Conservation (phyloP, 2,329 filamentous ascomycete genomes). For the Penicillium rolfsii region DNA sequence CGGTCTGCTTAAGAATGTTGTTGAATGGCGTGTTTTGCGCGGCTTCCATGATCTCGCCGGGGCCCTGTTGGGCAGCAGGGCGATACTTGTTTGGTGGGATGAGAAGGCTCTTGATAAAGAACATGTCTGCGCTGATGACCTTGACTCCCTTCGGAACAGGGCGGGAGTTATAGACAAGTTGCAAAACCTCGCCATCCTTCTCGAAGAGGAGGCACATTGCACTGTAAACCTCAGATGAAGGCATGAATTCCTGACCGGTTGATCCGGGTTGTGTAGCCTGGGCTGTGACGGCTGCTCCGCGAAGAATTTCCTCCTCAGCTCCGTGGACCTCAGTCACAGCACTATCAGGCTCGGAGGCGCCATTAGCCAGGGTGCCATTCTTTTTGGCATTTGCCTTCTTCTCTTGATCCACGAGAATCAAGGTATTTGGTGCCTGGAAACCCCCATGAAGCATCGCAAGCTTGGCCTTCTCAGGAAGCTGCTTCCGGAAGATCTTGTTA, state of each 20-base stretch:
- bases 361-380: conserved; percentile 28
- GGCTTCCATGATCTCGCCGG: conserved; percentile 80
- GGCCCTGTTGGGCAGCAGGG: conserved; percentile 80
- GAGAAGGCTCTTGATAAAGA: conserved; percentile 84
- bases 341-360: conserved; percentile 23
- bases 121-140: conserved; percentile 79
- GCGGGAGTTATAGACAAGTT: conserved; percentile 81
- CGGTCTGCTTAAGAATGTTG: conserved; percentile 75
- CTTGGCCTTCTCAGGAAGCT: conserved; percentile 73
- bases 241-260: conserved; percentile 72
- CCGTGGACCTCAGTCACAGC: conserved; percentile 59
- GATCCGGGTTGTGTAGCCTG: conserved; percentile 38
- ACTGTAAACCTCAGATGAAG: conserved; percentile 79
- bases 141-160: conserved; percentile 61
- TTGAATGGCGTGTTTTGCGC: conserved; percentile 89
- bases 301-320: conserved; percentile 61
- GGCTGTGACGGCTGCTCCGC: conserved; percentile 50
- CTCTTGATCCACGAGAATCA: conserved; percentile 61
- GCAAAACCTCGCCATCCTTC: conserved; percentile 80
- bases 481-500: conserved; percentile 90
- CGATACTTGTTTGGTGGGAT: conserved; percentile 92
- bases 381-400: conserved; percentile 43
- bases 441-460: conserved; percentile 72
- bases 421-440: conserved; percentile 70
- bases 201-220: conserved; percentile 79